Evolutionary conservation across 345 rosid species (phyloP), one percentile per base, ranked within the genome.

Genomic region (Gynandropsis gynandra): DNA sequence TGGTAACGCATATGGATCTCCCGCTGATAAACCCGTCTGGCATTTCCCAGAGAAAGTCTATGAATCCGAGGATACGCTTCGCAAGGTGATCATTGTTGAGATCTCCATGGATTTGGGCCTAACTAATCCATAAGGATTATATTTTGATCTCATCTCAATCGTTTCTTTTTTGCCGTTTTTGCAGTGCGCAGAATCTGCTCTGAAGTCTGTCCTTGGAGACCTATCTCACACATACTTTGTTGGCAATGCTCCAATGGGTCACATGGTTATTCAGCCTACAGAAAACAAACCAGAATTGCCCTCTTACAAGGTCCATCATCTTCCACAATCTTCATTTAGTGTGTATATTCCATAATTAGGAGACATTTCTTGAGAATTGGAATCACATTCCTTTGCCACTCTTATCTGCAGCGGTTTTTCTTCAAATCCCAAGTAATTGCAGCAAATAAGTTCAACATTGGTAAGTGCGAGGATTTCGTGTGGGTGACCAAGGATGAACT

Each of bases 401-500:
- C 47, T 54, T 54, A 61, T 42, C 4, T 39, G 61, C 81, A 92
- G 98, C 75, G 55, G 58, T 87, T 92, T 81, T 84, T 92, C 70
- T 92, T 92, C 55, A 87, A 85, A 78, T 87, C 97, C 57, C 93
- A 87, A 68, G 88, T 79, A 54, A 82, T 82, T 51, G 95, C 89
- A 15, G 77, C 79, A 7, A 78, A 78, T 37, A 78, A 82, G 57
- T 82, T 77, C 56, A 53, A 76, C 41, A 72, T 92, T 38, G 70
- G 63, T n/a, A 74, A 82, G 70, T 85, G 93, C 17, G 69, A 79
- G 20, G 95, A 92, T 69, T 85, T 68, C 42, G 80, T 79, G 31
- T 92, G 98, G 97, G 88, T 82, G 63, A 87, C 95, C 50, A 92
- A 92, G 75, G 95, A 87, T 66, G 97, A 92, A 64, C 64, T 87